Base-by-base conservation (phyloP, 2,329 filamentous ascomycete genomes). In the Ascochyta viciae-villosae region DNA sequence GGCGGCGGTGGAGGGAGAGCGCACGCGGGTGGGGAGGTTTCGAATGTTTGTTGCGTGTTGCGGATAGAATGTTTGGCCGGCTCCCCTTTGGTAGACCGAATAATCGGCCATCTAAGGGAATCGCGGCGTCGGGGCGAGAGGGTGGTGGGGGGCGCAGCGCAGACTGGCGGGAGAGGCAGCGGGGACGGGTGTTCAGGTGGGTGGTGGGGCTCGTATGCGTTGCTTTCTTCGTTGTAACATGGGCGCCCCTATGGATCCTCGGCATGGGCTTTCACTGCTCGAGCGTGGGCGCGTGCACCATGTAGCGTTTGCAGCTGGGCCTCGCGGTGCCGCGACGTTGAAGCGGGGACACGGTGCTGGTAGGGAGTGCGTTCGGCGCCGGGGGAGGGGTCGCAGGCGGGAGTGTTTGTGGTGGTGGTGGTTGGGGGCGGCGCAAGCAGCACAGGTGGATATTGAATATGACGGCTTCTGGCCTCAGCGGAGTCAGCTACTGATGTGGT, bases 41-140 rank as follows among this genome's bases (percentile, higher is more conserved):
- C 77, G 76, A 72, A 75, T 71, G 55, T 78, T 80, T 62, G 82
- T 77, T 63, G 81, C 75, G 72, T 82, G 78, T 71, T 83, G 82
- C 66, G 80, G 76, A 76, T 84, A 83, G 76, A 85, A 85, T 74
- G 83, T 82, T 74, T 83, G 84, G 78, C 81, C 80, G 78, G 82
- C 80, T 81, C 84, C 83, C 80, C 84, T 81, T 77, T 81, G 77
- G 80, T 86, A 87, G 78, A 81, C 82, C 79, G 84, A 85, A 67
- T 77, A 79, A 86, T 89, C 85, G 80, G 87, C 86, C 85, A 88
- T 87, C 82, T 85, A 87, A 83, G 74, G 76, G 63, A 65, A 61
- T 63, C 55, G 66, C 63, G 58, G 60, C 62, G 63, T 56, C 53
- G 59, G 57, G 49, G 58, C 49, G 48, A 48, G 60, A 61, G 47